These are phyloP conservation scores for Pneumocystis sp. DNA, from an alignment of 1,139 yeast species.

Conservation along the genomic window DNA sequence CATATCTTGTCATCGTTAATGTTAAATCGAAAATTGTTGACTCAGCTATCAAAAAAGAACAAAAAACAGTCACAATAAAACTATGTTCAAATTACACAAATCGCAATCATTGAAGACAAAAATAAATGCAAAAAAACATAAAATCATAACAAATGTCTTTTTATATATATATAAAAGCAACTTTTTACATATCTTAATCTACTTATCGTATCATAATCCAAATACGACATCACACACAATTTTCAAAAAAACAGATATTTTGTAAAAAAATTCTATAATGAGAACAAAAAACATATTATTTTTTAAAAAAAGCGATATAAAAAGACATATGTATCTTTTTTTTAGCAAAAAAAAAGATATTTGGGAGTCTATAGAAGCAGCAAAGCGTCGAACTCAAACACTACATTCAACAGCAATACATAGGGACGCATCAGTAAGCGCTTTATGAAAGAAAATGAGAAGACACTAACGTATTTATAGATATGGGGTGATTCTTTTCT, in stretches of 20 bases:
- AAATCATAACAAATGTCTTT: too few species aligned
- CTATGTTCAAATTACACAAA: too few species aligned
- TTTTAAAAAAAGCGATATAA: background rate
- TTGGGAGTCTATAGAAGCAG: background rate
- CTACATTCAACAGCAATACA: background rate
- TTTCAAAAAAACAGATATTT: background rate
- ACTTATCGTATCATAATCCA: background rate
- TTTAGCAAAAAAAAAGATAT: background rate
- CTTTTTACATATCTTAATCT: too few species aligned
- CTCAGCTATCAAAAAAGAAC: background rate
- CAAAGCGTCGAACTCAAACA: background rate
- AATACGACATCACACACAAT: background rate
- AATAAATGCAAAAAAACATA: background rate
- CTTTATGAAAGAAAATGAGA: background rate
- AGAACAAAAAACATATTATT: background rate
- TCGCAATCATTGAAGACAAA: background rate
- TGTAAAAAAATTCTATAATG: background rate
- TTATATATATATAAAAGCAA: too few species aligned
- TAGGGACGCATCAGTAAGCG: background rate
- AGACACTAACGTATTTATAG: background rate
- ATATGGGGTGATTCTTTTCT: constrained; percentile 49
- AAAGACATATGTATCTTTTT: background rate
- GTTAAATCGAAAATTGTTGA: background rate
- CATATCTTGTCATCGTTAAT: background rate
- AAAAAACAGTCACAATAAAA: background rate